Evolutionary conservation across 2,329 filamentous ascomycete species (phyloP), one percentile per base, ranked within the genome.

Genomic region (Huntiella bhutanensis): DNA sequence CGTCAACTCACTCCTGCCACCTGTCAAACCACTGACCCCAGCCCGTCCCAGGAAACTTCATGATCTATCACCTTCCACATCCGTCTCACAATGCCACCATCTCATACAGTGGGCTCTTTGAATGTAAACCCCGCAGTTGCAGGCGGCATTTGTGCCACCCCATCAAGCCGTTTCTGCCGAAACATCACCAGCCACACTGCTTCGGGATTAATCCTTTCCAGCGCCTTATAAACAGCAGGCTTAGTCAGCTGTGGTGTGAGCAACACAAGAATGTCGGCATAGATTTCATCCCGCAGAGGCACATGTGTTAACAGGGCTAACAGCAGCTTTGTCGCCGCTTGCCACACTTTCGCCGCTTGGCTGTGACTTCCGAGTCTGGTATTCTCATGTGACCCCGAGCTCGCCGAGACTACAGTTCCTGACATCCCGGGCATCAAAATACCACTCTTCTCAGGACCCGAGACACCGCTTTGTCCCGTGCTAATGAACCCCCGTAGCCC

Each of bases 151-250:
- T 58, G 19, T n/a, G 16, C 8, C 17, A 33, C 53, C 51, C 22
- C 2, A 28, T 28, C 22, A 7, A 28, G 22, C 22, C 22, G 22
- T 8, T 28, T 28, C 22, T 28, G 58, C 54, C 70, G 62, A 47
- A 71, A 70, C 55, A 73, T 60, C 36, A 66, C 64, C 52, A 88
- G 60, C 84, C 84, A 92, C 3, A 91, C 78, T 1, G 80, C 79
- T 63, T 91, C 83, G 1, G 69, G 64, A 58, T 88, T 86, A 45
- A 80, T 62, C 3, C 57, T 61, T 52, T 81, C 75, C 40, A 91
- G 59, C 8, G 73, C 75, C 33, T 62, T 60, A 41, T 66, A 69
- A 8, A 79, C 68, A 41, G 71, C 64, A 1, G 55, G 46, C 22
- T 67, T 62, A 33, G 65, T 59, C 39, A 77, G 52, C 34, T 65